These are phyloP conservation scores for Aleurites moluccanus DNA, from an alignment of 441 rosid genomes.

Conservation along the genomic window DNA sequence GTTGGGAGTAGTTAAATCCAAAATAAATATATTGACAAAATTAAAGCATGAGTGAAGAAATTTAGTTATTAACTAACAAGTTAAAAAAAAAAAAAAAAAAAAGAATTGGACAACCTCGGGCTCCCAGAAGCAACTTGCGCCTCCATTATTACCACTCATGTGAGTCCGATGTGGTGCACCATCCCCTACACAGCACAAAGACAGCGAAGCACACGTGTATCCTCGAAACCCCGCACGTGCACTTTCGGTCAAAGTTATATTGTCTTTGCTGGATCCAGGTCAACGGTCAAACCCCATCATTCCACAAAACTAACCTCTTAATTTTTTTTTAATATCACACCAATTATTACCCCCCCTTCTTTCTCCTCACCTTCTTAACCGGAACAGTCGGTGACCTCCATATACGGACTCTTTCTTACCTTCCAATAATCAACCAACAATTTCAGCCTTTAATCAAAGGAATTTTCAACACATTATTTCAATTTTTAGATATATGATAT, in stretches of 20 bases:
- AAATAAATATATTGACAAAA: background rate
- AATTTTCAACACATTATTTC: background rate
- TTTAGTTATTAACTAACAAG: background rate
- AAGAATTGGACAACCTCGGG: conserved; percentile 1
- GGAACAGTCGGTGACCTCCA: conserved; percentile 26
- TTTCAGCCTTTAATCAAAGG: conserved; percentile 13
- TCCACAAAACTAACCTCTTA: background rate
- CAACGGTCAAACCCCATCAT: conserved; percentile 37
- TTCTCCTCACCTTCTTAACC: conserved; percentile 23
- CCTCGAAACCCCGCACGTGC: conserved; percentile 36
- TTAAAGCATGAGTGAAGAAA: background rate
- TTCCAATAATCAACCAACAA: conserved; percentile 7
- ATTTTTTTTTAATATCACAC: background rate
- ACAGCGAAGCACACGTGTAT: conserved; percentile 55
- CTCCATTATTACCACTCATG: conserved; percentile 42
- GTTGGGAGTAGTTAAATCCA: background rate
- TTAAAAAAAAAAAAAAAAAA: background rate
- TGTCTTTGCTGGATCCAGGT: conserved; percentile 39
- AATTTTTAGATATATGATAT: no score
- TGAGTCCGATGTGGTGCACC: conserved; percentile 48
- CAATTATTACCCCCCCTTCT: background rate
- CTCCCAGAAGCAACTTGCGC: conserved; percentile 19
- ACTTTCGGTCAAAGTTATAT: conserved; percentile 38
- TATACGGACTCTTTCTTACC: conserved; percentile 24
- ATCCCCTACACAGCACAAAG: conserved; percentile 14